phyloP scores from a whole-genome alignment of 805 yeast genomes.

The Schwanniomyces sp. region DNA sequence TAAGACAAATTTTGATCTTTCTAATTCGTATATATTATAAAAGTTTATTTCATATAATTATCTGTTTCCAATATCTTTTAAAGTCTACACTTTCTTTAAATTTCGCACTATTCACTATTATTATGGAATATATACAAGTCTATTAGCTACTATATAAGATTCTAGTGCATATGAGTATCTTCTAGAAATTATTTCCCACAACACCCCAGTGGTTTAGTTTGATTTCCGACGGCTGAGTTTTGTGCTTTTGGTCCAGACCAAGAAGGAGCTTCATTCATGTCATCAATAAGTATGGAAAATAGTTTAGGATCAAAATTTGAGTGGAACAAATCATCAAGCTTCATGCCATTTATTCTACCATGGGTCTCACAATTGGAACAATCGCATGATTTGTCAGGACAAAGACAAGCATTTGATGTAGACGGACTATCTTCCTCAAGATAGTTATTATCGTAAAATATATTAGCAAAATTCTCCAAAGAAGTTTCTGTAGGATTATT shows the following conservation, averaged over 20 bases:
- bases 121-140: background rate
- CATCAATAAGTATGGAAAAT: conserved; percentile 1
- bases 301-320: conserved; percentile 3
- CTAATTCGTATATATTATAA: too few relatives aligned
- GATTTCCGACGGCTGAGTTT: background rate
- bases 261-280: background rate
- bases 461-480: background rate
- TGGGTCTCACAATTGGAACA: conserved; percentile 46
- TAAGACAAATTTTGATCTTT: too few relatives aligned
- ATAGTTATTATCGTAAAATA: background rate
- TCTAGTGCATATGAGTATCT: background rate
- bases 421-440: conserved; percentile 2
- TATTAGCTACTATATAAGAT: background rate
- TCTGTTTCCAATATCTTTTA: too few relatives aligned
- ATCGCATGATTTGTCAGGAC: conserved; percentile 22
- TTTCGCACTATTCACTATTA: background rate
- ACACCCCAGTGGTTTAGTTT: background rate
- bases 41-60: too few relatives aligned
- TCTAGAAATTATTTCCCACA: background rate
- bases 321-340: conserved; percentile 38
- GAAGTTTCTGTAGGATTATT: background rate
- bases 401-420: conserved; percentile 24
- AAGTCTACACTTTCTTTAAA: too few relatives aligned
- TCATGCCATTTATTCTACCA: conserved; percentile 43
- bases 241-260: background rate